Percentiles rank a stretch among this genome's conserved stretches.
These are phyloP conservation scores for Kwoniella heveanensis DNA, from an alignment of 768 basidiomycete species.

Conservation along the genomic window DNA sequence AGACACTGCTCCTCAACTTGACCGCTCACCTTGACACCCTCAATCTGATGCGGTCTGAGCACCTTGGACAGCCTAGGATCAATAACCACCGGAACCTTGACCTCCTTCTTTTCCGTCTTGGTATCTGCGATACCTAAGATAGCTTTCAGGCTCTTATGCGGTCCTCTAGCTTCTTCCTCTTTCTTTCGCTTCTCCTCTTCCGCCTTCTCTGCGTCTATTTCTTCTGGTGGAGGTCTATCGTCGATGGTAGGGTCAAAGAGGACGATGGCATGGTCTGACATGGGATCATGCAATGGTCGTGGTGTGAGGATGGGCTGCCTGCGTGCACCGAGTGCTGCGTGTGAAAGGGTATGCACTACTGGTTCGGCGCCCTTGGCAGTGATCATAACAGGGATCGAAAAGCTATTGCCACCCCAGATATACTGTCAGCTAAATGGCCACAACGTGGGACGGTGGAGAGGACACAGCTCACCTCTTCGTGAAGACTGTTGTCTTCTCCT, in stretches of 20 bases:
- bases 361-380: conserved; percentile 36
- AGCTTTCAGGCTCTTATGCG: conserved; percentile 85
- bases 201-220: conserved; percentile 19
- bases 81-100: conserved; percentile 94
- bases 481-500: conserved; percentile 51
- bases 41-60: conserved; percentile 94
- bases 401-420: conserved; percentile 60
- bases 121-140: conserved; percentile 57
- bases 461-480: conserved; percentile 50
- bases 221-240: conserved; percentile 58
- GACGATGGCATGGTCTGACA: conserved; percentile 97
- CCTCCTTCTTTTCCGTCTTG: conserved; percentile 64
- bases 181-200: conserved; percentile 24
- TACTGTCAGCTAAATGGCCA: conserved; percentile 7
- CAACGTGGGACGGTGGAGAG: conserved; percentile 4
- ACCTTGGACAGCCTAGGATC: conserved; percentile 85
- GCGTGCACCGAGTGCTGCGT: conserved; percentile 75
- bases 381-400: conserved; percentile 72
- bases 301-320: conserved; percentile 59
- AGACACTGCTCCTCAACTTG: too few relatives aligned
- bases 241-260: conserved; percentile 96
- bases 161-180: conserved; percentile 55
- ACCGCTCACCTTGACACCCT: conserved; percentile 82
- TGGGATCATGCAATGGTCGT: conserved; percentile 92
- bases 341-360: conserved; percentile 62